Conservation (phyloP, 805 yeast genomes). For the Metschnikowia orientalis region DNA sequence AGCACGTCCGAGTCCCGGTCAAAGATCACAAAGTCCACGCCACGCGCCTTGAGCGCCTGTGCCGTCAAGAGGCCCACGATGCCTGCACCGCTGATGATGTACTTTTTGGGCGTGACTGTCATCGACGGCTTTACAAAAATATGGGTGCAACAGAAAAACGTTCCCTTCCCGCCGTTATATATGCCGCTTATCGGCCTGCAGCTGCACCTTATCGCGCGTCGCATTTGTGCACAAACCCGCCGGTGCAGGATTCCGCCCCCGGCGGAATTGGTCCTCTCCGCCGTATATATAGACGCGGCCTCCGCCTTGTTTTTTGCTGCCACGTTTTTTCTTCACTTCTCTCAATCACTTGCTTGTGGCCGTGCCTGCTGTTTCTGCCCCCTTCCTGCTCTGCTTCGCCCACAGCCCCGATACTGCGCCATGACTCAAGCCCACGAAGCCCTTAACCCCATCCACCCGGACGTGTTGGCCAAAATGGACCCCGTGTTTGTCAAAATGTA, state of each 20-base stretch:
- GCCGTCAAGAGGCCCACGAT: constrained; percentile 16
- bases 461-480: constrained; percentile 17
- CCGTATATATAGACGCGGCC: too few relatives aligned
- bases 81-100: constrained; percentile 7
- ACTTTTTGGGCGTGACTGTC: constrained; percentile 2
- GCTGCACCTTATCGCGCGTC: not conserved
- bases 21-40: constrained; percentile 21
- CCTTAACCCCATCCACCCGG: constrained; percentile 7
- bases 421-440: constrained; percentile 6
- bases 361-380: too few relatives aligned
- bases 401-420: too few relatives aligned
- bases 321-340: too few relatives aligned
- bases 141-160: too few relatives aligned
- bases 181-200: constrained; percentile 2
- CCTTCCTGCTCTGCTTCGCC: too few relatives aligned
- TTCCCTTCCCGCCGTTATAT: constrained; percentile 1
- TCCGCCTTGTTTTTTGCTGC: too few relatives aligned
- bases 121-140: too few relatives aligned
- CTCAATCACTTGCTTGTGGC: too few relatives aligned
- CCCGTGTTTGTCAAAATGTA: constrained; percentile 21
- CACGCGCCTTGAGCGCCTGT: constrained; percentile 21
- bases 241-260: constrained; percentile 1
- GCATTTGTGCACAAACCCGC: not conserved
- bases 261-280: constrained; percentile 2
- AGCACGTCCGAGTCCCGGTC: constrained; percentile 23